phyloP scores from a whole-genome alignment of 2,329 filamentous ascomycete species.

The Biscogniauxia sp. region DNA sequence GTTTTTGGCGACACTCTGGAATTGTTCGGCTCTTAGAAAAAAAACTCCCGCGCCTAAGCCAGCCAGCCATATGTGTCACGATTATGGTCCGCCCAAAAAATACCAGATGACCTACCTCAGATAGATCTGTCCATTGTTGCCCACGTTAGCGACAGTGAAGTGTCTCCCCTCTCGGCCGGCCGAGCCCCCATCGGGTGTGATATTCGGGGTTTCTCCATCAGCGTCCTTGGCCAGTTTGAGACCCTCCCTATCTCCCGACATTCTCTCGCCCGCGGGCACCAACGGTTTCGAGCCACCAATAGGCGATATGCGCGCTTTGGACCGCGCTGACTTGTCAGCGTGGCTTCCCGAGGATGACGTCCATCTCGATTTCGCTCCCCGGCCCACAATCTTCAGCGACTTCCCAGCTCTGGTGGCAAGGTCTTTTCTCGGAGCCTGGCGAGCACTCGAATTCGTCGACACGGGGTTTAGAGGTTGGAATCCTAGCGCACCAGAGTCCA shows the following conservation, averaged over 20 bases:
- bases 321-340: conserved; percentile 15
- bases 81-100: not conserved
- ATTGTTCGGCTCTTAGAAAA: not conserved
- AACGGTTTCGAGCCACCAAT: conserved; percentile 25
- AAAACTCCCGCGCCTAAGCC: not conserved
- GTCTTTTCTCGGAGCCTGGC: conserved; percentile 21
- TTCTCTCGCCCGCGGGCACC: conserved; percentile 27
- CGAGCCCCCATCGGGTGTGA: conserved; percentile 59
- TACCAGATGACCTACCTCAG: conserved; percentile 64
- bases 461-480: conserved; percentile 22
- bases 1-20: conserved; percentile 5
- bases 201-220: conserved; percentile 54
- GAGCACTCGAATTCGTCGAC: conserved; percentile 25
- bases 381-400: conserved; percentile 12
- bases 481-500: conserved; percentile 30
- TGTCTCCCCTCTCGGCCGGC: conserved; percentile 65
- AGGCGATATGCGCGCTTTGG: conserved; percentile 23
- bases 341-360: conserved; percentile 21
- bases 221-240: conserved; percentile 47
- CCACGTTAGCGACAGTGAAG: conserved; percentile 79
- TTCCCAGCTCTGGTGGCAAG: conserved; percentile 22
- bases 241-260: conserved; percentile 27
- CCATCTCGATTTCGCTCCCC: conserved; percentile 20
- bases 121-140: conserved; percentile 80
- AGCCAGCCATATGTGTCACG: not conserved